Evolutionary conservation across 2,329 filamentous ascomycete genomes (phyloP), one percentile per base, ranked within the genome.

Genomic region (Fusarium palustre): DNA sequence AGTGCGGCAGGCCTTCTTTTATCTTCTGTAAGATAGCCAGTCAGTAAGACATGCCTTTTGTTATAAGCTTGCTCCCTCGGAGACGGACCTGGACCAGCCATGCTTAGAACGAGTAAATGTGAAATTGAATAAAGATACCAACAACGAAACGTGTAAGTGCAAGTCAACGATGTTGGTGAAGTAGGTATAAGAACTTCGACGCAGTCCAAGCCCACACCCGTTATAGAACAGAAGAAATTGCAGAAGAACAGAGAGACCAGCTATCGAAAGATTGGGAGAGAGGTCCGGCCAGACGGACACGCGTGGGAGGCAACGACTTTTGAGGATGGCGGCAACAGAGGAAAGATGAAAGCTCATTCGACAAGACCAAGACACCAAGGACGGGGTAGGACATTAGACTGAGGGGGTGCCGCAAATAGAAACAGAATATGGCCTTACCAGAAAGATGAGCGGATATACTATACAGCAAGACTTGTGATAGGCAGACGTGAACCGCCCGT

Each of bases 1-100:
- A 89, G 80, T 59, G 86, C 86, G 78, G 81, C 75, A 71, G 87
- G 87, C 76, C 86, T 83, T 83, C 79, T 87, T 79, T 81, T 88
- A 66, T 88, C 86, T 72, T 87, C 85, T 80, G 63, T 58, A 59
- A 57, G 50, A 52, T 42, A 49, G 48, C 20, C 43, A 63, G 73
- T 77, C 66, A 78, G 75, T 72, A 52, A 47, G 25, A 15, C n/a
- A 42, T 28, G 36, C 41, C 41, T 22, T 48, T 22, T n/a, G 24
- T 36, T 39, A 11, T 22, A 20, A 38, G 41, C 45, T 15, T 64
- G 48, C 43, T 50, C 34, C 18, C 22, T 52, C 45, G 48, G 31
- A 47, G 56, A 76, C 76, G 71, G 76, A 83, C 77, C 82, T 84
- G 82, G 75, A 63, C 76, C 73, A 75, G 75, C 70, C 81, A 82